Evolutionary conservation across 1,139 yeast species (phyloP), one percentile per base, ranked within the genome.

Genomic region (Ogataea hybrid): DNA sequence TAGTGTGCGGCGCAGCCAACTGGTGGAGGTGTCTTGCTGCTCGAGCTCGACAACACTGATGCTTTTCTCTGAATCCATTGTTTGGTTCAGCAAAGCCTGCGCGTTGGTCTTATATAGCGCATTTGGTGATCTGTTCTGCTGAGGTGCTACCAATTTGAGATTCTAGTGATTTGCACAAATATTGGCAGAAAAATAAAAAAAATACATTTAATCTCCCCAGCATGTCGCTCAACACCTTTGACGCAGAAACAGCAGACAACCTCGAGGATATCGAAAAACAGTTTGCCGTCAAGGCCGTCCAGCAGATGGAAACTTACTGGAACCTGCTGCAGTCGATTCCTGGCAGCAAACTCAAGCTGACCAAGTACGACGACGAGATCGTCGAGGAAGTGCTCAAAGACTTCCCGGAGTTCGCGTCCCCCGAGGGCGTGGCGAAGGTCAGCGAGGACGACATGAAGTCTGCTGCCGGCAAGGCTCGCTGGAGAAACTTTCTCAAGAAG

Each of bases 211-310:
- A 6, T 18, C 25, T 25, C 20, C 7, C 12, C 35, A 25, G 10
- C 31, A 43, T 43, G 46, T 37, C 43, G 20, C 20, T 37, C n/a
- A 37, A 32, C 25, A 46, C 49, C 14, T 58, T 59, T 52, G 69
- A 71, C 51, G 79, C 82, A 12, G 81, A 77, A 53, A 68, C 65
- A 44, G 81, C 83, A 15, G 82, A 77, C 41, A 77, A 77, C 67
- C 65, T 75, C 49, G 81, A 76, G 60, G 83, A 74, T 52, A 87
- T 92, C 59, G 97, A 90, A 67, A 86, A 80, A 75, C 97, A 90
- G 69, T 92, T 92, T 61, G 97, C 98, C 38, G 98, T 94, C 50
- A 89, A 87, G 68, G 98, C 97, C 6, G 98, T 94, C 20, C 81
- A 79, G 65, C 97, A 94, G 65, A 94, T 96, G 48, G 95, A 87